Conservation (phyloP, 2,329 filamentous ascomycete genomes). For the Akanthomyces lecanii region DNA sequence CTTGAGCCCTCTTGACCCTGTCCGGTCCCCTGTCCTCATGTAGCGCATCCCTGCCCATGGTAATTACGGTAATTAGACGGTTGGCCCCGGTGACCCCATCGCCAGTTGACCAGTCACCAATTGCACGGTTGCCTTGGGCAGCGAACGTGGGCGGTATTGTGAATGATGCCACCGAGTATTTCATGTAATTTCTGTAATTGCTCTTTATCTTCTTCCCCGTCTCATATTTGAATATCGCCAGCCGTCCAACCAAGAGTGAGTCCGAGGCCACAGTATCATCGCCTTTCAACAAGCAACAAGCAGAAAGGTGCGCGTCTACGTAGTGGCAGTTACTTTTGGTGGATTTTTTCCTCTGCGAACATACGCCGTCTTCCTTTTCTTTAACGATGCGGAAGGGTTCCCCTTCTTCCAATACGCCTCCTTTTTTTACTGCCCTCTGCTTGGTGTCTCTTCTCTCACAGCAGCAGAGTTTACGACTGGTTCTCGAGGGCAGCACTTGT, state of each 20-base stretch:
- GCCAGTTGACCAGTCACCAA: constrained; percentile 5
- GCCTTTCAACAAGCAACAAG: no score
- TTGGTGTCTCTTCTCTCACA: background rate
- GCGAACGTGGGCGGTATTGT: background rate
- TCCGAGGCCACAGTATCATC: no score
- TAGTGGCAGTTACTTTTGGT: no score
- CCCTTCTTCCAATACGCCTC: background rate
- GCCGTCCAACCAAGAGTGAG: no score
- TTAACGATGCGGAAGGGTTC: background rate
- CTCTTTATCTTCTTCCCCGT: background rate
- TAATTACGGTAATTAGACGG: constrained; percentile 25
- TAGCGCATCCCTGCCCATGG: constrained; percentile 17
- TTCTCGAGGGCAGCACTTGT: background rate
- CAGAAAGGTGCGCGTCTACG: no score
- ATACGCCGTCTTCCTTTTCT: no score
- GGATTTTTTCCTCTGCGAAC: no score
- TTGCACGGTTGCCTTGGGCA: background rate
- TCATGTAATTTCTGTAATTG: background rate
- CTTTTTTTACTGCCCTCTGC: background rate
- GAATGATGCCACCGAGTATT: no score
- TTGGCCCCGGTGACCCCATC: constrained; percentile 1
- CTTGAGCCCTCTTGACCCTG: background rate
- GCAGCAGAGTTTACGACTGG: background rate
- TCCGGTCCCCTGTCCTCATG: background rate
- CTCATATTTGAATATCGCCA: no score